Percentiles rank a stretch among this genome's conserved stretches.
phyloP scores from a whole-genome alignment of 2,329 filamentous ascomycete species.

The Aspergillus japonicus region DNA sequence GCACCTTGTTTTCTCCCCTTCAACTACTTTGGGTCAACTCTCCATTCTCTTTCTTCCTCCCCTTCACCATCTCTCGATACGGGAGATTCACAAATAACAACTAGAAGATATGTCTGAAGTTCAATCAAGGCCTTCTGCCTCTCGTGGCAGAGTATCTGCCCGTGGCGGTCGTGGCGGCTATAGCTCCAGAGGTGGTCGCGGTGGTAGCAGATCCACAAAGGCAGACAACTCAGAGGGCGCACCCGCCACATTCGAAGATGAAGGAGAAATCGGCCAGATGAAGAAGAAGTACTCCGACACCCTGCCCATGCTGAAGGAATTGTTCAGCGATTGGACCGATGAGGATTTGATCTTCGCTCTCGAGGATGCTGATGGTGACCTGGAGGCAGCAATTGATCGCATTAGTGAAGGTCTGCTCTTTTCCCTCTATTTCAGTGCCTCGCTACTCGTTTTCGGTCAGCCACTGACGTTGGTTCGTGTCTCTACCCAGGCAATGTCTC shows the following conservation, averaged over 20 bases:
- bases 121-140: slow-evolving; percentile 77
- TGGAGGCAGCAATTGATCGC: slow-evolving; percentile 51
- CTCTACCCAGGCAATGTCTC: slow-evolving; percentile 47
- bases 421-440: background rate
- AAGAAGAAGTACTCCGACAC: slow-evolving; percentile 84
- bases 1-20: slow-evolving; percentile 30
- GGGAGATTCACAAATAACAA: slow-evolving; percentile 31
- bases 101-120: slow-evolving; percentile 82
- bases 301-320: slow-evolving; percentile 79
- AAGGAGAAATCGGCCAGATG: slow-evolving; percentile 86
- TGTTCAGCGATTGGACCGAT: slow-evolving; percentile 94
- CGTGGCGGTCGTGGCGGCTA: slow-evolving; percentile 81
- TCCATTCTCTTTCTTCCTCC: slow-evolving; percentile 24
- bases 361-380: slow-evolving; percentile 64
- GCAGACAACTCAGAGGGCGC: slow-evolving; percentile 64
- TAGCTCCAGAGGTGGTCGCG: slow-evolving; percentile 68
- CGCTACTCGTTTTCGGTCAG: background rate
- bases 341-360: slow-evolving; percentile 91
- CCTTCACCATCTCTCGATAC: slow-evolving; percentile 23
- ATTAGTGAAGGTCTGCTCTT: slow-evolving; percentile 48
- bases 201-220: slow-evolving; percentile 67
- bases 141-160: slow-evolving; percentile 83
- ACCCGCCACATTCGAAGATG: slow-evolving; percentile 67
- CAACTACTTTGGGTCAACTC: slow-evolving; percentile 26
- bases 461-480: slow-evolving; percentile 11